Evolutionary conservation across 208 protist genomes (phyloP), one percentile per base, ranked within the genome.

Genomic region (Leishmania lainsoni): DNA sequence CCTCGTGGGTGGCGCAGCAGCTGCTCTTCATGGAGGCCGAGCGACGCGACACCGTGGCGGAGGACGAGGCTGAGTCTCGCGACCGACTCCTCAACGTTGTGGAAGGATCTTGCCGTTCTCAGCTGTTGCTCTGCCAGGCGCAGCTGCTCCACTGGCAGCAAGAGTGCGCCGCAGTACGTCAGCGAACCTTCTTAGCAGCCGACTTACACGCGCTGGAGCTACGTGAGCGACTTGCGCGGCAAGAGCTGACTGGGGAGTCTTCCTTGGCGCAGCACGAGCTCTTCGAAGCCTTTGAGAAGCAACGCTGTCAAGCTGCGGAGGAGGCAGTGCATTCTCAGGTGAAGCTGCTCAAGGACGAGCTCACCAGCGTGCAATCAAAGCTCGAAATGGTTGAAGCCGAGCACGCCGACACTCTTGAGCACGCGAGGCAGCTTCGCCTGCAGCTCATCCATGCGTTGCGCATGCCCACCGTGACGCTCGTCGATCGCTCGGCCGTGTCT

Each of bases 381-480:
- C 78, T 83, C 14, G n/a, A 45, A 1, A 5, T 56, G 5, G 61
- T 83, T 16, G 17, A 65, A 8, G 51, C 42, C 45, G 69, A 51
- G 68, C 78, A 83, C 42, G 22, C 52, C 0, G 83, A 86, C 35
- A 61, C 76, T 26, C 49, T 83, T 42, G 75, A 83, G 65, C 76
- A 83, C 58, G 66, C 74, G 69, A 63, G 73, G 52, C 78, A 81
- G 56, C 82, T 93, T 56, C 90, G 86, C 16, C 49, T 88, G 54
- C 83, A 91, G 81, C 90, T 93, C 42, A 17, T 92, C 45, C 58
- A 92, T 42, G 86, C 80, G 9, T 76, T 95, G 48, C 84, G 86
- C 61, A 81, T 91, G 79, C 92, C 92, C 8, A 95, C 92, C 16
- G 84, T 89, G 16, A 92, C 86, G 1, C 75, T 94, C 56, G 68